A percentile compares a stretch with the other conserved stretches of the same genome.
These are phyloP conservation scores for Xerocomellus amylosporus DNA, from an alignment of 768 basidiomycete genomes.

Conservation along the genomic window DNA sequence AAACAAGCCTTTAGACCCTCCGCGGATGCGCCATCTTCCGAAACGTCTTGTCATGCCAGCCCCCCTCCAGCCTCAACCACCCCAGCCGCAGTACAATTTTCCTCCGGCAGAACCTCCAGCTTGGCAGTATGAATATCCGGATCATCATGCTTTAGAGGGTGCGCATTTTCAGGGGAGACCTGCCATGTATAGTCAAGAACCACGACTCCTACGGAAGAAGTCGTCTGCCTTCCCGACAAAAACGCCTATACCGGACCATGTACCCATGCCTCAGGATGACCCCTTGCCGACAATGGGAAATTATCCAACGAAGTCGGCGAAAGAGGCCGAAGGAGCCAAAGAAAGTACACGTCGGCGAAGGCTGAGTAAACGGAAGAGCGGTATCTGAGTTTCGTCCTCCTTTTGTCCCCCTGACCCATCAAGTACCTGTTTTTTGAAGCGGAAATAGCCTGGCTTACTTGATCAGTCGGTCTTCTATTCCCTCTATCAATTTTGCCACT, in stretches of 20 bases:
- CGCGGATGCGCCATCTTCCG: slow-evolving; percentile 44
- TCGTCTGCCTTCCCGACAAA: slow-evolving; percentile 24
- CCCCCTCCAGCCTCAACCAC: slow-evolving; percentile 48
- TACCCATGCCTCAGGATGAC: slow-evolving; percentile 13
- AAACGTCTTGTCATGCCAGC: slow-evolving; percentile 73
- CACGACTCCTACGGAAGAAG: slow-evolving; percentile 25
- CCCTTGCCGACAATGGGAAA: slow-evolving; percentile 7
- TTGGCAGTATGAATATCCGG: slow-evolving; percentile 9
- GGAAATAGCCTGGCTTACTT: slow-evolving; percentile 21
- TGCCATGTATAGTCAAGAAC: slow-evolving; percentile 12
- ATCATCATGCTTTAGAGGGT: background rate
- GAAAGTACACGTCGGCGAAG: slow-evolving; percentile 31
- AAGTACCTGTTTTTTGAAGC: slow-evolving; percentile 9
- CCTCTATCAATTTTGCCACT: slow-evolving; percentile 6
- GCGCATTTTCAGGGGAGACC: slow-evolving; percentile 6
- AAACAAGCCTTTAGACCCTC: slow-evolving; percentile 10
- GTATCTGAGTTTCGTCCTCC: slow-evolving; percentile 20
- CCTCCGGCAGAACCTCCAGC: background rate
- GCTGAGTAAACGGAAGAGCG: slow-evolving; percentile 33
- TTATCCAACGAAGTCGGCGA: slow-evolving; percentile 9
- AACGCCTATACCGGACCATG: slow-evolving; percentile 25
- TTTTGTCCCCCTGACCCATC: slow-evolving; percentile 10
- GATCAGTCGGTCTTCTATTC: slow-evolving; percentile 23
- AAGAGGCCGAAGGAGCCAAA: slow-evolving; percentile 19
- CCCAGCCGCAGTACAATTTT: slow-evolving; percentile 15